Conservation (phyloP, 352 stramenopile species). For the Phytophthora meadii region DNA sequence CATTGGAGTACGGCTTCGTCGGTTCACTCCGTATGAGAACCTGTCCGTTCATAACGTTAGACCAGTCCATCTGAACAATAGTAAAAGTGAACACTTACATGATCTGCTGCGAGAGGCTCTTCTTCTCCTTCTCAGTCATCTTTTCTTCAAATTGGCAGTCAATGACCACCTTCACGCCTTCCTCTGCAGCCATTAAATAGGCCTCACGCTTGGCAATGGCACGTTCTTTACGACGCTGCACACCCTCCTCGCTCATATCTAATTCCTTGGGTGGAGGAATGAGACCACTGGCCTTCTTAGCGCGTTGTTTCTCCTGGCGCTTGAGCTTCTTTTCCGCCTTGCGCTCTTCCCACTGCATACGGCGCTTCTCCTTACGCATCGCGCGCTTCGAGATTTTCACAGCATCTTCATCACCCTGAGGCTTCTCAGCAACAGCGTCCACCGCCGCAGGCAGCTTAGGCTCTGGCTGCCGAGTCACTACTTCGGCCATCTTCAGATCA, state of each 20-base stretch:
- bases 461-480: not conserved
- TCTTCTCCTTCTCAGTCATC: constrained; percentile 94
- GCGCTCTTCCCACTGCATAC: constrained; percentile 73
- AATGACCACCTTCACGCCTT: constrained; percentile 88
- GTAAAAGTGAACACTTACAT: constrained; percentile 69
- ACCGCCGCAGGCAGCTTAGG: not conserved
- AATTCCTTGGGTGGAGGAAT: constrained; percentile 53
- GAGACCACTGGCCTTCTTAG: constrained; percentile 34
- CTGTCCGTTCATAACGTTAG: constrained; percentile 30
- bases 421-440: constrained; percentile 6
- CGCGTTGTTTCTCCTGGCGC: constrained; percentile 55
- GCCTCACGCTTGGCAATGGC: constrained; percentile 72
- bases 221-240: constrained; percentile 67
- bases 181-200: constrained; percentile 85
- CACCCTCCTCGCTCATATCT: constrained; percentile 83
- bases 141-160: constrained; percentile 95
- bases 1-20: constrained; percentile 57
- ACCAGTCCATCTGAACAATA: not conserved
- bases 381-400: constrained; percentile 57
- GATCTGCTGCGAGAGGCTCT: constrained; percentile 94
- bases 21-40: constrained; percentile 88
- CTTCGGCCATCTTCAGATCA: constrained; percentile 8
- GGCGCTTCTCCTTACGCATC: constrained; percentile 67
- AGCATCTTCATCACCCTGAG: constrained; percentile 2
- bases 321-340: constrained; percentile 90